Evolutionary conservation across 108 stramenopile species (phyloP).

Genomic region (Nitzschia sp.): DNA sequence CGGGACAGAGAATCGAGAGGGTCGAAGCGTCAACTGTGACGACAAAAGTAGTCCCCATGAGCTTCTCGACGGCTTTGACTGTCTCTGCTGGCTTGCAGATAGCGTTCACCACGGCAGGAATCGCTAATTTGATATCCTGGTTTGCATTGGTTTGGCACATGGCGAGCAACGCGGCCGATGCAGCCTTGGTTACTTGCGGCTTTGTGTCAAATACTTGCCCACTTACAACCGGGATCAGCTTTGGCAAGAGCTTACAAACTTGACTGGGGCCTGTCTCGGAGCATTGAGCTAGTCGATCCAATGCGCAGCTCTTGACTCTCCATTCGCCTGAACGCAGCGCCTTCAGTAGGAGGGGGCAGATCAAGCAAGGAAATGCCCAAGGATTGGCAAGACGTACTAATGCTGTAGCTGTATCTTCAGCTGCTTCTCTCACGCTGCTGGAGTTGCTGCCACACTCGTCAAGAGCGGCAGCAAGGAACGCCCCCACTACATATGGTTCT

Average conservation of each 20-base stretch:
- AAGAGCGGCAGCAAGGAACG: slow-evolving; percentile 78
- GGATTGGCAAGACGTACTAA: slow-evolving; percentile 71
- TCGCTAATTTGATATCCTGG: slow-evolving; percentile 81
- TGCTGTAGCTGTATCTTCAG: slow-evolving; percentile 71
- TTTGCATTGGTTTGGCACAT: slow-evolving; percentile 86
- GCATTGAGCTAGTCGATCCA: slow-evolving; percentile 75
- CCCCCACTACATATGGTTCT: slow-evolving; percentile 82
- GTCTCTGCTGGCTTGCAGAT: slow-evolving; percentile 90
- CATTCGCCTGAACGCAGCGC: slow-evolving; percentile 78
- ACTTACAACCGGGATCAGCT: slow-evolving; percentile 84
- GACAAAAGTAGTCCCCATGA: slow-evolving; percentile 97
- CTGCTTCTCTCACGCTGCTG: slow-evolving; percentile 71
- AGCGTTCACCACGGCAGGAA: slow-evolving; percentile 90
- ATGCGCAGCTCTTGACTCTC: slow-evolving; percentile 78
- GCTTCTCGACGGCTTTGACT: slow-evolving; percentile 87
- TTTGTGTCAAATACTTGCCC: slow-evolving; percentile 93
- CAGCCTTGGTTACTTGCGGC: slow-evolving; percentile 89
- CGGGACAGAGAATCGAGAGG: slow-evolving; percentile 93
- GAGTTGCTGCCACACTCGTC: slow-evolving; percentile 81
- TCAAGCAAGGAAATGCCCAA: slow-evolving; percentile 60
- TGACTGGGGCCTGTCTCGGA: slow-evolving; percentile 61
- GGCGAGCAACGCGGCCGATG: slow-evolving; percentile 68
- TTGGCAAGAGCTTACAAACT: slow-evolving; percentile 74
- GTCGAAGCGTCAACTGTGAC: slow-evolving; percentile 93
- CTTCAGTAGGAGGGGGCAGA: slow-evolving; percentile 77